Conservation (phyloP, 208 protist genomes). For the Naegleria gruberi region DNA sequence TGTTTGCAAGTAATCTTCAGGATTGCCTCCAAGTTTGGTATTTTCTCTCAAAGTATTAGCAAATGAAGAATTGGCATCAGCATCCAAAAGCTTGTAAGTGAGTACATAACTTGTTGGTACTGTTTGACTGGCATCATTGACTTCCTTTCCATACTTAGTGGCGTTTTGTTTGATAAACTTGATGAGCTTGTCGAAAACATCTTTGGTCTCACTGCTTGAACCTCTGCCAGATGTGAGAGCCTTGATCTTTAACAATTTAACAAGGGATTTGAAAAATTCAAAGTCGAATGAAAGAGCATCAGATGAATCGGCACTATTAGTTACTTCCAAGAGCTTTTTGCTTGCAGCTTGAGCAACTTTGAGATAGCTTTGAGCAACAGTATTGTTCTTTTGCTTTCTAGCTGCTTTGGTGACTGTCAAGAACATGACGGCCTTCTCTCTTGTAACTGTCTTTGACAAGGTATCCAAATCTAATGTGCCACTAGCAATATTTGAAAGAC, state of each 20-base stretch:
- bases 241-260: constrained; percentile 49
- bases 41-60: not conserved
- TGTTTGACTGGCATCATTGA: too few relatives aligned
- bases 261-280: constrained; percentile 41
- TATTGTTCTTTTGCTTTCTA: constrained; percentile 45
- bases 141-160: not conserved
- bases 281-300: constrained; percentile 27
- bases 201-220: not conserved
- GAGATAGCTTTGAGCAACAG: constrained; percentile 47
- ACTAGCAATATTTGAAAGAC: too few relatives aligned
- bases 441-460: not conserved
- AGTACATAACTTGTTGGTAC: not conserved
- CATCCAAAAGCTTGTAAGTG: not conserved
- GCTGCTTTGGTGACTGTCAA: constrained; percentile 44
- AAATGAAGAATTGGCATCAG: not conserved
- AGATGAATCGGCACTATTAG: constrained; percentile 29
- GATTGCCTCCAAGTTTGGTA: not conserved
- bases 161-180: not conserved
- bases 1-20: not conserved
- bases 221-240: constrained; percentile 13
- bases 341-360: constrained; percentile 43
- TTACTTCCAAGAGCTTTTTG: constrained; percentile 28
- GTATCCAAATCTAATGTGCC: not conserved
- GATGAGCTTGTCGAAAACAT: not conserved
- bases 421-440: not conserved